These are phyloP conservation scores for Sphagnum contortum DNA, from an alignment of 225 moss, liverwort and hornwort species.

Conservation along the genomic window DNA sequence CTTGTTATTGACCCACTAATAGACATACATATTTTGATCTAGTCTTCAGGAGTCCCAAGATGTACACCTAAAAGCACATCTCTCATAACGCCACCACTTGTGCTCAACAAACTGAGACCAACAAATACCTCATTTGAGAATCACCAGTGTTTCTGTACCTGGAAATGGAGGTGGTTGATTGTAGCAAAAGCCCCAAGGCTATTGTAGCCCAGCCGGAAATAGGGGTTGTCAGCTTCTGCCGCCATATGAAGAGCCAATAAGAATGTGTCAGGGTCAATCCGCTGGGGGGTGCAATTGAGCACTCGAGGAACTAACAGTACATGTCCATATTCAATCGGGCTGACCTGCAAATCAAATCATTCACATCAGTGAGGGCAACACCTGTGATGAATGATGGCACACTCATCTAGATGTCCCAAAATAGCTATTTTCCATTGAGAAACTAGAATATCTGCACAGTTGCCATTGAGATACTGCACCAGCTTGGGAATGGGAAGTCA, in stretches of 20 bases:
- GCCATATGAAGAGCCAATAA: slow-evolving; percentile 73
- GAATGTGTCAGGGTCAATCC: slow-evolving; percentile 60
- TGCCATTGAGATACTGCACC: not conserved
- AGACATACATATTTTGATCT: no score
- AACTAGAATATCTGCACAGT: no score
- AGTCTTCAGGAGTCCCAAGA: no score
- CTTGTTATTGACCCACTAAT: no score
- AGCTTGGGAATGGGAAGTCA: not conserved
- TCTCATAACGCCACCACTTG: no score
- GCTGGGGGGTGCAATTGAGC: slow-evolving; percentile 60
- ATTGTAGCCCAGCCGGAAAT: slow-evolving; percentile 83
- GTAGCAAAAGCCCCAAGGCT: slow-evolving; percentile 92
- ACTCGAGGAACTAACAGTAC: slow-evolving; percentile 73
- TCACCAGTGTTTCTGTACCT: slow-evolving; percentile 25
- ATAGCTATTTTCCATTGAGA: no score
- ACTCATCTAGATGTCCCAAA: no score
- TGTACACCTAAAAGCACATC: no score
- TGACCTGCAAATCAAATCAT: slow-evolving; percentile 45
- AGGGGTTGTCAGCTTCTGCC: slow-evolving; percentile 63
- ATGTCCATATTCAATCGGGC: slow-evolving; percentile 92
- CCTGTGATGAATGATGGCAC: no score
- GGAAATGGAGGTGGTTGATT: slow-evolving; percentile 89
- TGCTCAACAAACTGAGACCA: not conserved
- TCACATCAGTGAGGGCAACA: no score
- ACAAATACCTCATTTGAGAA: not conserved